Evolutionary conservation across 2,329 filamentous ascomycete genomes (phyloP).

Genomic region (Aspergillus thermomutatus): DNA sequence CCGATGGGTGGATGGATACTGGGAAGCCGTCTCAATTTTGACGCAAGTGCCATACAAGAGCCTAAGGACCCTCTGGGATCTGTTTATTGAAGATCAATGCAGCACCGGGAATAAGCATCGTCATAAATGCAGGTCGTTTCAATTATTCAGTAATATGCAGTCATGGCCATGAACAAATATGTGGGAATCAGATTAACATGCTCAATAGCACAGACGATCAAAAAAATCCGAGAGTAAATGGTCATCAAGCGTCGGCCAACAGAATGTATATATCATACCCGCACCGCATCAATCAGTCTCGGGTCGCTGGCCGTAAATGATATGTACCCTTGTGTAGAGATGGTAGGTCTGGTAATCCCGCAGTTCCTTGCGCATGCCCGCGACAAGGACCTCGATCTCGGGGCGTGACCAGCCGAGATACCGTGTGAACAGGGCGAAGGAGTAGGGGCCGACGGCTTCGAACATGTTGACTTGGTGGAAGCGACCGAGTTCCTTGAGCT

Average conservation of each 20-base stretch:
- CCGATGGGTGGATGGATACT: too few species aligned
- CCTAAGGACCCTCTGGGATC: too few species aligned
- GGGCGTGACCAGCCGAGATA: slow-evolving; percentile 35
- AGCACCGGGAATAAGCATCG: too few species aligned
- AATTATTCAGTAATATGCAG: background rate
- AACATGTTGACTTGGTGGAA: slow-evolving; percentile 36
- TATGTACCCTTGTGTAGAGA: slow-evolving; percentile 31
- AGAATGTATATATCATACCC: background rate
- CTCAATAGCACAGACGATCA: background rate
- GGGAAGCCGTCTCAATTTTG: too few species aligned
- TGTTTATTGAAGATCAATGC: background rate
- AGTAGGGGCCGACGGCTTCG: slow-evolving; percentile 34
- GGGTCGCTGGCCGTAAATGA: slow-evolving; percentile 29
- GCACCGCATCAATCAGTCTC: background rate
- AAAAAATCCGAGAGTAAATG: background rate
- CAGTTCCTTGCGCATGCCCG: slow-evolving; percentile 37
- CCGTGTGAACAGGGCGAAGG: slow-evolving; percentile 37
- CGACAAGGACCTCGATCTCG: slow-evolving; percentile 39
- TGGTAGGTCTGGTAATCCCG: slow-evolving; percentile 33
- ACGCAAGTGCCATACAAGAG: too few species aligned
- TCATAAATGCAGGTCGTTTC: background rate
- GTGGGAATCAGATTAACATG: background rate
- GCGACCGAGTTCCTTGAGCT: slow-evolving; percentile 51
- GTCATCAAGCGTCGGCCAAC: background rate
- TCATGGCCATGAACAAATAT: background rate